Percentiles rank a stretch among this genome's conserved stretches.
Evolutionary conservation across 1,284 basidiomycete genomes (phyloP).

Genomic region (Farysia itapuensis): DNA sequence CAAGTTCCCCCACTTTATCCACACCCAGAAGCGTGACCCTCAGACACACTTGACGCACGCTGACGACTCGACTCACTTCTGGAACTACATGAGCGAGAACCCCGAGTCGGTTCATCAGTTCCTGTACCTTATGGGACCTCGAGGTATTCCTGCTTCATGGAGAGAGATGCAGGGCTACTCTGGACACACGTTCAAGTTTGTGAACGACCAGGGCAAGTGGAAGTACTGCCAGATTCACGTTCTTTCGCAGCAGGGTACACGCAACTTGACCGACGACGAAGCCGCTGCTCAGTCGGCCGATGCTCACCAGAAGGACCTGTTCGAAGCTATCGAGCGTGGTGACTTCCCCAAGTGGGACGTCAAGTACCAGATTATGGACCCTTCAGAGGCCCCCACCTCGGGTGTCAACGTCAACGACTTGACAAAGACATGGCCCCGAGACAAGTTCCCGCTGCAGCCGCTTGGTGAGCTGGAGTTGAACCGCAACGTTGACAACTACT

Average conservation of each 20-base stretch:
- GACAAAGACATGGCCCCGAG: conserved; percentile 40
- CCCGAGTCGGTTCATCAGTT: conserved; percentile 41
- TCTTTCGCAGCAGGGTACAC: conserved; percentile 37
- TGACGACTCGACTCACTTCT: conserved; percentile 32
- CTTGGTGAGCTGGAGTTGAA: conserved; percentile 49
- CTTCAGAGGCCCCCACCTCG: conserved; percentile 16
- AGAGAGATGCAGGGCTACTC: conserved; percentile 44
- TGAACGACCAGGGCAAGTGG: conserved; percentile 44
- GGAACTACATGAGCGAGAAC: conserved; percentile 41
- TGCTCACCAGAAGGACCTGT: conserved; percentile 47
- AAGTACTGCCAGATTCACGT: conserved; percentile 44
- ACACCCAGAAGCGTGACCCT: conserved; percentile 46
- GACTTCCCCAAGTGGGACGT: conserved; percentile 55
- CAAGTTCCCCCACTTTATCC: conserved; percentile 49
- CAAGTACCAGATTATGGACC: conserved; percentile 45
- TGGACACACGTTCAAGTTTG: conserved; percentile 48
- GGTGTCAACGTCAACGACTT: conserved; percentile 45
- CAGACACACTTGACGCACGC: conserved; percentile 32
- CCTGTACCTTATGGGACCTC: conserved; percentile 37
- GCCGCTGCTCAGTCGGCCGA: conserved; percentile 34
- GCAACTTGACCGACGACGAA: conserved; percentile 32
- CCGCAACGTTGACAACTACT: conserved; percentile 50
- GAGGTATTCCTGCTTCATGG: conserved; percentile 33
- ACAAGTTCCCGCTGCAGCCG: conserved; percentile 42
- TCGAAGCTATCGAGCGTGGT: conserved; percentile 47